These are phyloP conservation scores for Xylaria arbuscula DNA, from an alignment of 2,329 filamentous ascomycete genomes.

Conservation along the genomic window DNA sequence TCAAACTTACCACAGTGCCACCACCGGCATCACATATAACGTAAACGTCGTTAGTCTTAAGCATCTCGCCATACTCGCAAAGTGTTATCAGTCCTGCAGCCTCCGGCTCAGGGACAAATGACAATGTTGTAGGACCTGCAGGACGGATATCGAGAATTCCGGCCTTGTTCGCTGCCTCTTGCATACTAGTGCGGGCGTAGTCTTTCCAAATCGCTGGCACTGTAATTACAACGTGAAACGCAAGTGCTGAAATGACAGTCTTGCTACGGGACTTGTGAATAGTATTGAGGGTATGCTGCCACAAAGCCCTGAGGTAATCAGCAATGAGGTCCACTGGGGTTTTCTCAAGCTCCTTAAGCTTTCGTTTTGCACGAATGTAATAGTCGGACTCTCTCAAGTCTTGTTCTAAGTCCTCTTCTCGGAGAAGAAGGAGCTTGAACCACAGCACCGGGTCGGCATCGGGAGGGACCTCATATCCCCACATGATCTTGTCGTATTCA, in stretches of 20 bases:
- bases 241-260: constrained; percentile 30
- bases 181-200: constrained; percentile 38
- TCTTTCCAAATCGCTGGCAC: constrained; percentile 47
- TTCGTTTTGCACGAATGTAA: too few relatives aligned
- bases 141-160: constrained; percentile 37
- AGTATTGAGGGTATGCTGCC: constrained; percentile 41
- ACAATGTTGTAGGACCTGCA: constrained; percentile 38
- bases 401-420: constrained; percentile 32
- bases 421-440: constrained; percentile 45
- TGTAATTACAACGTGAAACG: constrained; percentile 42
- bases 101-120: constrained; percentile 45
- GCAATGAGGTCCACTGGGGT: constrained; percentile 37
- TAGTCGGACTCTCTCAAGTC: constrained; percentile 10
- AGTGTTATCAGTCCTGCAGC: constrained; percentile 44
- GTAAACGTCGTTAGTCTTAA: constrained; percentile 24
- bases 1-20: constrained; percentile 42
- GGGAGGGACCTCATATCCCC: constrained; percentile 43
- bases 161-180: constrained; percentile 39
- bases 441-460: constrained; percentile 42
- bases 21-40: constrained; percentile 45
- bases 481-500: constrained; percentile 18
- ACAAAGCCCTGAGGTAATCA: constrained; percentile 44
- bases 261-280: constrained; percentile 34
- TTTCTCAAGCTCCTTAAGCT: neutral
- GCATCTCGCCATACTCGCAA: constrained; percentile 12